Percentiles rank a stretch among this genome's conserved stretches.
Conservation (phyloP, 371 early-diverging fungal species). For the Rhizopus stolonifer region DNA sequence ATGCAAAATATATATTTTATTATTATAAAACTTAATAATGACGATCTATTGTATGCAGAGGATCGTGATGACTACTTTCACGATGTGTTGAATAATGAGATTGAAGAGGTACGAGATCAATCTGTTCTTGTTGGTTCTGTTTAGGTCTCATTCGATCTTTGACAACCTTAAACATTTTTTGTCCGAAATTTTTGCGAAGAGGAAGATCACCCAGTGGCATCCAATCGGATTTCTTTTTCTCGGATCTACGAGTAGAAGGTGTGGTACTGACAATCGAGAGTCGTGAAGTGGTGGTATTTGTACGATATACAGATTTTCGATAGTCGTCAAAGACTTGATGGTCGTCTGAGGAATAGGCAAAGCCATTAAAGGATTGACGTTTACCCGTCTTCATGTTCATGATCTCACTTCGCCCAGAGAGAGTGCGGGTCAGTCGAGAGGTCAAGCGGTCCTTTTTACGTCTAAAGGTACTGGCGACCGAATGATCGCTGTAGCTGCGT, state of each 20-base stretch:
- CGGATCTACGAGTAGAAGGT: constrained; percentile 4
- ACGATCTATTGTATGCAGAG: constrained; percentile 1
- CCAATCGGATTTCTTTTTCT: constrained; percentile 28
- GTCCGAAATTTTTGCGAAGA: constrained; percentile 26
- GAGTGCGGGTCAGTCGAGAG: constrained; percentile 19
- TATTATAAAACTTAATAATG: background rate
- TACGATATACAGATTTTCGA: constrained; percentile 45
- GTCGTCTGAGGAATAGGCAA: constrained; percentile 52
- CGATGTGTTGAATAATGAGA: constrained; percentile 12
- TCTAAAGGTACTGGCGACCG: background rate
- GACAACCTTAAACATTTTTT: constrained; percentile 41
- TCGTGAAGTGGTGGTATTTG: constrained; percentile 14
- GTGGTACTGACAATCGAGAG: constrained; percentile 12
- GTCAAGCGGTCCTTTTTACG: constrained; percentile 6
- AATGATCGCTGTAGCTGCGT: constrained; percentile 1
- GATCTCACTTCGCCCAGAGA: constrained; percentile 35
- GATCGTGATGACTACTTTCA: constrained; percentile 25
- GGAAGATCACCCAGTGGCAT: constrained; percentile 40
- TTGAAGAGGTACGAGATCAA: constrained; percentile 3
- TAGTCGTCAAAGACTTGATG: constrained; percentile 42
- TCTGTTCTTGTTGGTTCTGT: constrained; percentile 87
- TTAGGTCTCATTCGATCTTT: constrained; percentile 17
- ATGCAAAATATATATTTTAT: too few relatives aligned
- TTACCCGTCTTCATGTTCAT: constrained; percentile 51
- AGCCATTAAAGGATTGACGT: constrained; percentile 48